A percentile compares a stretch with the other conserved stretches of the same genome.
phyloP scores from a whole-genome alignment of 805 yeast species.

The Schwanniomyces polymorphus region DNA sequence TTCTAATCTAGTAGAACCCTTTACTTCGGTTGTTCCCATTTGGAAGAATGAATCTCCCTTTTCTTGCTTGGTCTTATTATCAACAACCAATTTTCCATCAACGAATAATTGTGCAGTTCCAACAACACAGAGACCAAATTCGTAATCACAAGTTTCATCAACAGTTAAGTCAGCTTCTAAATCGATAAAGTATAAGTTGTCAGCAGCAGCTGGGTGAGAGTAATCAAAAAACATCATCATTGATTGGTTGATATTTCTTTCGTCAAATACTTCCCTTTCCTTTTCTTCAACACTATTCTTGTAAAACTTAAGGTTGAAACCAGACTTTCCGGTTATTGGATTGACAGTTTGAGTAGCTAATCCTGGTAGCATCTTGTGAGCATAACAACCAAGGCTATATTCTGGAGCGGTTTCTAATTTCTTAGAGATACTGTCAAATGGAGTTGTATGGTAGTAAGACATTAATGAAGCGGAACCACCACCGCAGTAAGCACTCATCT shows the following conservation, averaged over 20 bases:
- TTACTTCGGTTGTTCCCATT: conserved; percentile 51
- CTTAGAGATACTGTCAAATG: conserved; percentile 17
- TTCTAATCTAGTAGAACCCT: conserved; percentile 33
- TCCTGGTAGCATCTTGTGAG: conserved; percentile 29
- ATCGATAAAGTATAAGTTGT: conserved; percentile 39
- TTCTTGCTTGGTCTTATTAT: conserved; percentile 53
- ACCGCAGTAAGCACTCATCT: conserved; percentile 26
- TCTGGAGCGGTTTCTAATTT: conserved; percentile 16
- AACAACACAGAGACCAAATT: conserved; percentile 49
- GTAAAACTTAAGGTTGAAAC: conserved; percentile 22
- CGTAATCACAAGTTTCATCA: conserved; percentile 48
- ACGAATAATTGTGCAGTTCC: conserved; percentile 60
- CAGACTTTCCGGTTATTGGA: conserved; percentile 19
- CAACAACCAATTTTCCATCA: conserved; percentile 52
- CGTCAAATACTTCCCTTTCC: conserved; percentile 12
- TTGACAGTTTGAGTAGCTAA: conserved; percentile 19
- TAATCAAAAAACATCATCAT: conserved; percentile 21
- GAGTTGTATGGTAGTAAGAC: conserved; percentile 27
- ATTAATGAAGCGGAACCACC: conserved; percentile 34
- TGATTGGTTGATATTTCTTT: conserved; percentile 14
- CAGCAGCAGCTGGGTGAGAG: conserved; percentile 13
- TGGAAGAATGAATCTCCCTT: conserved; percentile 50
- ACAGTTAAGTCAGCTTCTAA: conserved; percentile 45
- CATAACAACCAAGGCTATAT: conserved; percentile 30
- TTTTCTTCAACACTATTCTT: conserved; percentile 14